Base-by-base conservation (phyloP, 2,329 filamentous ascomycete species). In the Mycosphaerella sp. region DNA sequence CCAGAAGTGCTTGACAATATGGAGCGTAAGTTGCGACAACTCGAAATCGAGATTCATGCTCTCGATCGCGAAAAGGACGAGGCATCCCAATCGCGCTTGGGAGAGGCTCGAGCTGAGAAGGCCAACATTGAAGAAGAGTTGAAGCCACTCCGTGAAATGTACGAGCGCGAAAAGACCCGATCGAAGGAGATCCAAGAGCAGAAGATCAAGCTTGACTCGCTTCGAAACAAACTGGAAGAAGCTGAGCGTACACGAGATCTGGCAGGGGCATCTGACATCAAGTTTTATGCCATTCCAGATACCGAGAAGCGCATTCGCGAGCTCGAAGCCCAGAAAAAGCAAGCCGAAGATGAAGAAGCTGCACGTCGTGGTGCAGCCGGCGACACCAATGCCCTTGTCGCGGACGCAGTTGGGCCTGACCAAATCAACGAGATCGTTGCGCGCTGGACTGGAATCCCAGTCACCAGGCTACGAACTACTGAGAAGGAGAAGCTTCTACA, bases 361-460 rank as follows among this genome's bases (percentile, higher is more conserved):
- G 70, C 71, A 37, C 72, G 73, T 27, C 70, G 74, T 25, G 87
- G 86, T 32, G 71, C 76, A 3, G 80, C 80, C 27, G 72, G 83
- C 47, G 81, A 80, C 50, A 46, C 46, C 7, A 51, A 59, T 39
- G 67, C 87, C 18, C 84, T 97, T 69, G 80, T 97, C 49, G 94
- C 90, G 2, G 93, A 98, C 67, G 81, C 93, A 41, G 93, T 98
- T 59, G 93, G 93, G 5, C 89, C 90, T 9, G 93, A 98, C 59
- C 90, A 98, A 70, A 98, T 98, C 78, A 97, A 98, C 68, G 91
- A 97, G 67, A 98, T 98, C 55, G 93, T 98, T 47, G 86, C 87
- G 49, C 85, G 89, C 55, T 96, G 90, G 88, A 98, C 93, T n/a
- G 93, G 93, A 58, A 98, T 98, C 62, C 93, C 93, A 1, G 89